These are phyloP conservation scores for Capillidium rhysosporum DNA, from an alignment of 371 early-diverging fungal genomes.

Conservation along the genomic window DNA sequence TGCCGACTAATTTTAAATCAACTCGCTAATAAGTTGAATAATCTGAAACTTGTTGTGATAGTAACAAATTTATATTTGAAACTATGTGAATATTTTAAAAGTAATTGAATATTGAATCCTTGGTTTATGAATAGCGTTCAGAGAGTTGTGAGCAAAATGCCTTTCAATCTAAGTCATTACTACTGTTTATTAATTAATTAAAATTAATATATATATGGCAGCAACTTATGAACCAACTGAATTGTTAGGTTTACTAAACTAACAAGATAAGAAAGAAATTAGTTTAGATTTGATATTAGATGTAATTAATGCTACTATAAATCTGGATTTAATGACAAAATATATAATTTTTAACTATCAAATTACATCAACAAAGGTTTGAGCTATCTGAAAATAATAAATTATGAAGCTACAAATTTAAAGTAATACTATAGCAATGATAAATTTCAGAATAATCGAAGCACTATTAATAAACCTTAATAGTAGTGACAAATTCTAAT, in stretches of 20 bases:
- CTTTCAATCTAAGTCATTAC: slow-evolving; percentile 22
- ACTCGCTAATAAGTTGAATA: slow-evolving; percentile 9
- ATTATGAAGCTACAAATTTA: too few relatives aligned
- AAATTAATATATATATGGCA: slow-evolving; percentile 23
- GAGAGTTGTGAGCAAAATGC: slow-evolving; percentile 12
- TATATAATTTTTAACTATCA: background rate
- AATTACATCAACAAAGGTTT: too few relatives aligned
- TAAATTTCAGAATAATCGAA: background rate
- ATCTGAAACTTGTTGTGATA: slow-evolving; percentile 28
- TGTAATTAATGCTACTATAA: slow-evolving; percentile 2
- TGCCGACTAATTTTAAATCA: slow-evolving; percentile 29
- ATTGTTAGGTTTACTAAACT: background rate
- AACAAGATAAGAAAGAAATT: background rate
- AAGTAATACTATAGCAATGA: too few relatives aligned
- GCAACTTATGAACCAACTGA: background rate
- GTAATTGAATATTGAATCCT: slow-evolving; percentile 24
- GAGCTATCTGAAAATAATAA: too few relatives aligned
- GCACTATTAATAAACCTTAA: background rate
- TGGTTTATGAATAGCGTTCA: slow-evolving; percentile 32
- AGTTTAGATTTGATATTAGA: slow-evolving; percentile 20
- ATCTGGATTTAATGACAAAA: background rate
- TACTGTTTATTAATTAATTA: slow-evolving; percentile 27
- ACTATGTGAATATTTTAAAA: slow-evolving; percentile 27
- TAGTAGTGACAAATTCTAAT: background rate
- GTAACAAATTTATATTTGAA: slow-evolving; percentile 55